Base-by-base conservation (phyloP, 2,329 filamentous ascomycete species). In the Nigrospora sphaerica region DNA sequence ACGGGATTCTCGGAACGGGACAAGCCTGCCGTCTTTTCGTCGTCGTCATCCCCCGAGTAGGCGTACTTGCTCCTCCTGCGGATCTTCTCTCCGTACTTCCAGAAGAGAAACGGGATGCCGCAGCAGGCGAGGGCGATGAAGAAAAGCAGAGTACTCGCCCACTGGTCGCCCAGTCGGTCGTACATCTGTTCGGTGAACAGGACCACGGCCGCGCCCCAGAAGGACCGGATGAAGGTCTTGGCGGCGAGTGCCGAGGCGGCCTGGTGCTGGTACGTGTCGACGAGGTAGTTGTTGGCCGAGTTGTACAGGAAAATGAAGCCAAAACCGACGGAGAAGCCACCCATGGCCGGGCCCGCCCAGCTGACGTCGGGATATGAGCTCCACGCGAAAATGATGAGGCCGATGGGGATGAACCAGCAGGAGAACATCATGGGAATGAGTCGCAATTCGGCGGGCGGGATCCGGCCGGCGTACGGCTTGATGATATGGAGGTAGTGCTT, bases 111-210 rank as follows among this genome's bases (percentile, higher is more conserved):
- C 0, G 89, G 89, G 54, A 95, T 95, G 0, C 73, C 79, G 62
- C 88, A 95, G 69, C 88, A 95, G 0, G 79, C 84, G 6, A 95
- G 68, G 14, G 77, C 80, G 54, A 95, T 73, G 55, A 91, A 91
- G 0, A 78, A 87, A 10, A 93, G 68, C 11, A 93, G 72, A 0
- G 77, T 75, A 42, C 80, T 81, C 0, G 88, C 88, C 87, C 88
- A 92, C 61, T 88, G 81, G 63, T 89, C 75, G 10, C 81, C 81
- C 13, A 92, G 72, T 3, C 81, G 75, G 41, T 74, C 63, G 64
- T 88, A 90, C 87, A 93, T 92, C 64, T 92, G 86, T 53, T 77
- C 74, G 0, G 88, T 92, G 66, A 93, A 93, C 1, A 95, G 75
- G 0, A 92, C 87, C 1, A 83, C 80, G 1, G 68, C 75, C 1